Evolutionary conservation across 2,329 filamentous ascomycete species (phyloP), one percentile per base, ranked within the genome.

Genomic region (Phyllachora maydis): DNA sequence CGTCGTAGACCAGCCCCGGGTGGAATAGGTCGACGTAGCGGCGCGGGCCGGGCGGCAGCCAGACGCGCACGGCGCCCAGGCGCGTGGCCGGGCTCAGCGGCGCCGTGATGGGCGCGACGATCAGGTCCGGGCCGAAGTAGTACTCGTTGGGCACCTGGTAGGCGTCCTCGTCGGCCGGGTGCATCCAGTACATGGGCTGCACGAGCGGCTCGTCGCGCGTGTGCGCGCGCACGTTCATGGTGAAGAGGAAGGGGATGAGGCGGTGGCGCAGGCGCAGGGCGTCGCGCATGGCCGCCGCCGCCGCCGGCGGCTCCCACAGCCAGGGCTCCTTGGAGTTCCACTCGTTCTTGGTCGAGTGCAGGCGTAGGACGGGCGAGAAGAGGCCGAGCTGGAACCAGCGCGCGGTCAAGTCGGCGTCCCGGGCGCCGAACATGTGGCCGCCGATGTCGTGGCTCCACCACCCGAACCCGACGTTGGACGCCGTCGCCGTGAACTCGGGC

Each of bases 391-490:
- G 67, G 1, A 68, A 51, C 67, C 66, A 73, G 11, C 67, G 53
- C 2, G 58, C 52, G 2, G 55, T 50, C 6, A 70, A 46, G 33
- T 73, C 62, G 23, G 69, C 65, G 23, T 66, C 60, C 5, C 58
- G 54, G 18, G 42, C 43, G 4, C 67, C 67, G 3, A 42, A 37
- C 33, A 62, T 59, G 36, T 73, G 67, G 0, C 67, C 67, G n/a
- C 67, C 67, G 14, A 73, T 68, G 31, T 73, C 67, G 37, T 73
- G 66, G 23, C 59, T 66, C 67, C 67, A 73, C 65, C 66, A 72
- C 3, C 65, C 67, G 30, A 66, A 73, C 1, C 67, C 67, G 28
- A 73, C 68, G 38, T 74, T 73, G 7, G 63, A 66, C 0, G 67
- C 63, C 0, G 62, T 70, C 3, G 65, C 61, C 1, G 68, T 74